phyloP scores from a whole-genome alignment of 2,329 filamentous ascomycete species.

The Verticillium nubilum region DNA sequence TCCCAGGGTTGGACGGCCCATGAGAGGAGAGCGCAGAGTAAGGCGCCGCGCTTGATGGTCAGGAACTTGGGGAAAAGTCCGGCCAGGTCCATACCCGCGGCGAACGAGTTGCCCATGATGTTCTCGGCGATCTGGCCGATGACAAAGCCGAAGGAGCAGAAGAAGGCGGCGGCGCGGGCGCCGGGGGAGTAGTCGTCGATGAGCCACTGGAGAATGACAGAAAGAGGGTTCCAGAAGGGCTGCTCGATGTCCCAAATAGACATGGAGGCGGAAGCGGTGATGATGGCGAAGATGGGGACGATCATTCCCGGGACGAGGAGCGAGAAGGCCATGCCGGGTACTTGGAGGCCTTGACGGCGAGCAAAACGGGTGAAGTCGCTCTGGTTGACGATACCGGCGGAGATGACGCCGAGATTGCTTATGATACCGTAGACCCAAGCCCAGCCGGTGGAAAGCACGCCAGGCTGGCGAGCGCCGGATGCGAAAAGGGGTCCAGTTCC shows the following conservation, averaged over 20 bases:
- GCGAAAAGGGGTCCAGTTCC: constrained; percentile 38
- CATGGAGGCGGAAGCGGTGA: constrained; percentile 20
- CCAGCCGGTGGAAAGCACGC: constrained; percentile 16
- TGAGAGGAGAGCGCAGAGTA: constrained; percentile 16
- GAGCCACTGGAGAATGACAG: constrained; percentile 20
- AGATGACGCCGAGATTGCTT: constrained; percentile 19
- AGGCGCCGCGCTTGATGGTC: constrained; percentile 19
- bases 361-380: constrained; percentile 23
- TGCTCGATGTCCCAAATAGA: constrained; percentile 17
- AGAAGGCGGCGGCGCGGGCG: constrained; percentile 21
- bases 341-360: constrained; percentile 13
- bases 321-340: constrained; percentile 18
- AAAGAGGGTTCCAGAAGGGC: constrained; percentile 18
- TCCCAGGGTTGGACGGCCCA: constrained; percentile 23
- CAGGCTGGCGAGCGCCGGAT: constrained; percentile 13
- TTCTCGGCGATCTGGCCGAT: constrained; percentile 23
- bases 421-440: constrained; percentile 25
- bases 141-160: constrained; percentile 18
- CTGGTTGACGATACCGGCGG: constrained; percentile 22
- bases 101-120: constrained; percentile 21
- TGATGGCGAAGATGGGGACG: constrained; percentile 17
- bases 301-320: constrained; percentile 22
- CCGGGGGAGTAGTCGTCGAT: constrained; percentile 18
- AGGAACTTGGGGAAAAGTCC: constrained; percentile 20
- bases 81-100: constrained; percentile 22